A percentile compares a stretch with the other conserved stretches of the same genome.
Evolutionary conservation across 768 basidiomycete genomes (phyloP).

Genomic region (Chalciporus piperatus): DNA sequence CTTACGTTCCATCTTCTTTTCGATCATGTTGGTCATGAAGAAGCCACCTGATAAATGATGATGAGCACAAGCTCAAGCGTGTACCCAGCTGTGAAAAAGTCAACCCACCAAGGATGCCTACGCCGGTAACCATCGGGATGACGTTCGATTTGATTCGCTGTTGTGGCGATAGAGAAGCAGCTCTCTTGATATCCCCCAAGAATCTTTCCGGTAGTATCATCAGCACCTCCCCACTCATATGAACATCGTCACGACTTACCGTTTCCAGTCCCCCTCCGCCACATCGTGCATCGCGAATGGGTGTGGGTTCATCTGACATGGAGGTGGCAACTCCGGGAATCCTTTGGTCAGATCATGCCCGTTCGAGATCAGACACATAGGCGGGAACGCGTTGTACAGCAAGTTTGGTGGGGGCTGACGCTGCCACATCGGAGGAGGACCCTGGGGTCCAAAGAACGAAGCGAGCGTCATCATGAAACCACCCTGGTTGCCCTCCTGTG

Average conservation of each 20-base stretch:
- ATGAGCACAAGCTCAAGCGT: too few relatives aligned
- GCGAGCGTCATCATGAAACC: slow-evolving; percentile 15
- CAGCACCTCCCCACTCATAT: not conserved
- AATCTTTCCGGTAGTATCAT: slow-evolving; percentile 32
- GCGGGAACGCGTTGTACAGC: slow-evolving; percentile 22
- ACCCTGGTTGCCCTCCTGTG: not conserved
- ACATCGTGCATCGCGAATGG: slow-evolving; percentile 53
- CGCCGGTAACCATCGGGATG: slow-evolving; percentile 29
- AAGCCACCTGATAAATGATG: slow-evolving; percentile 12
- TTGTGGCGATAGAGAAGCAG: slow-evolving; percentile 32
- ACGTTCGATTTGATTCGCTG: slow-evolving; percentile 35
- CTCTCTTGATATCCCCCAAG: slow-evolving; percentile 35
- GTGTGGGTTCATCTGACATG: slow-evolving; percentile 38
- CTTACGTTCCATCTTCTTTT: slow-evolving; percentile 31
- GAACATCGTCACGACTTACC: slow-evolving; percentile 20
- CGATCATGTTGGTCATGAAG: slow-evolving; percentile 13
- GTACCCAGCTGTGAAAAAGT: too few relatives aligned
- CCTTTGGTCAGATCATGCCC: slow-evolving; percentile 34
- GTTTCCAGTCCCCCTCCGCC: slow-evolving; percentile 47
- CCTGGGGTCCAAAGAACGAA: slow-evolving; percentile 28
- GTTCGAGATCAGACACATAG: slow-evolving; percentile 32
- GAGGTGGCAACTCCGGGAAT: slow-evolving; percentile 44
- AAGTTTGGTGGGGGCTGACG: slow-evolving; percentile 16
- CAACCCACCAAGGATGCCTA: slow-evolving; percentile 24
- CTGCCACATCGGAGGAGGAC: slow-evolving; percentile 26